Evolutionary conservation across 2,329 filamentous ascomycete species (phyloP), one percentile per base, ranked within the genome.

Genomic region (Colletotrichum sp.): DNA sequence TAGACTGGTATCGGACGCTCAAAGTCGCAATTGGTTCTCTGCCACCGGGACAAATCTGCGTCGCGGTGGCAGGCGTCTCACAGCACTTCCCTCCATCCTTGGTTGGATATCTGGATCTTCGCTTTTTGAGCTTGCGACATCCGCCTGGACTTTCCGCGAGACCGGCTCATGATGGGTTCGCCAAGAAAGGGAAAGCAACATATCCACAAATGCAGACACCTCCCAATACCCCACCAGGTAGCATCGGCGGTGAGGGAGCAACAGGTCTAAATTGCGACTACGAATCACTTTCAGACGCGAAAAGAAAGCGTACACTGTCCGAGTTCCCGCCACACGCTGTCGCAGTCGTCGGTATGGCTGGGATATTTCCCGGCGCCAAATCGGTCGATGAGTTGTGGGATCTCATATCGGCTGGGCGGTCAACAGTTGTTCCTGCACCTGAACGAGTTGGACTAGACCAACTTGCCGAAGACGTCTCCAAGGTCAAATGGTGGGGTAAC

Each of bases 321-420:
- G 80, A 69, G 70, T 87, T 5, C 85, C 86, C 30, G 82, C 83
- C 5, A 79, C 83, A 28, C 34, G 83, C 76, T 12, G 76, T 87
- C 66, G 86, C 85, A 3, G 80, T 87, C 12, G 79, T 88, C n/a
- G 85, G 86, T 34, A 86, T 84, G 76, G 84, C 84, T 3, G 87
- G 87, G 21, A 81, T 86, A 0, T 85, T 88, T 15, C 86, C 87
- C 0, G 86, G 86, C 5, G 84, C 82, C 5, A 82, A 83, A 0
- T 82, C 76, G 8, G 84, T 83, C 2, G 83, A 84, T 8, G 82
- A 83, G 39, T 82, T 88, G 24, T 85, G 84, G 83, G 69, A 82
- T 6, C 52, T 82, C 5, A 77, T 81, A 1, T 39, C 60, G 6
- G n/a, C 30, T 2, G 79, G 77, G 2, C 39, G 70, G 16, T 79